Base-by-base conservation (phyloP, 2,329 filamentous ascomycete genomes). In the Plenodomus lindquistii region DNA sequence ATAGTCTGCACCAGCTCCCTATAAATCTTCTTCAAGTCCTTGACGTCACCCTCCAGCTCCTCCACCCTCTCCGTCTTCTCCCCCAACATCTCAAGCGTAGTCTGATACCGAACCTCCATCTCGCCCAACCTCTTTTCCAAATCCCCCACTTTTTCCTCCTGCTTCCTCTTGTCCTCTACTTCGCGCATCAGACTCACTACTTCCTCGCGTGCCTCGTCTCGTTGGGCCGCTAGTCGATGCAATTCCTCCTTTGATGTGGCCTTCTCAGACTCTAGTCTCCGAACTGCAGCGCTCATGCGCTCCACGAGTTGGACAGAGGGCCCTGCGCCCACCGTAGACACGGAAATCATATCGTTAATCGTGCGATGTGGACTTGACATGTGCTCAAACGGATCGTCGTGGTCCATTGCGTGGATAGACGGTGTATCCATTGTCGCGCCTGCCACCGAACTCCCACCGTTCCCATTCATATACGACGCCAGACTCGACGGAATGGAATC, bases 41-140 rank as follows among this genome's bases (percentile, higher is more conserved):
- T 80, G 44, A 99, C 88, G 78, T 97, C 94, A 11, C 88, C 87
- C 71, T 81, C 85, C 59, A 99, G 77, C 78, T 99, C 94, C 67
- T 96, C 91, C 2, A 96, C 92, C 66, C 88, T 78, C 78, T 99
- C 94, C 72, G 91, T 96, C 82, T 96, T 96, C 81, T 99, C 94
- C 1, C 94, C 94, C 47, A 99, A 76, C 85, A 97, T 87, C 76
- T 97, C 92, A 44, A 99, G 78, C 50, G 91, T 95, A 13, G 91
- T 94, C 69, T 96, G 86, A 69, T 97, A 96, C 62, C 93, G 81
- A 54, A 84, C 78, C 63, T 89, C 86, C 56, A 97, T 77, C 36
- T 84, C 82, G 21, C 75, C 76, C 41, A 96, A 77, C 59, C 91
- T 83, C 38, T 73, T 75, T 70, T 95, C 87, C 13, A 97, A 72